Evolutionary conservation across 768 basidiomycete species (phyloP).

Genomic region (Fistulinella prunicolor): DNA sequence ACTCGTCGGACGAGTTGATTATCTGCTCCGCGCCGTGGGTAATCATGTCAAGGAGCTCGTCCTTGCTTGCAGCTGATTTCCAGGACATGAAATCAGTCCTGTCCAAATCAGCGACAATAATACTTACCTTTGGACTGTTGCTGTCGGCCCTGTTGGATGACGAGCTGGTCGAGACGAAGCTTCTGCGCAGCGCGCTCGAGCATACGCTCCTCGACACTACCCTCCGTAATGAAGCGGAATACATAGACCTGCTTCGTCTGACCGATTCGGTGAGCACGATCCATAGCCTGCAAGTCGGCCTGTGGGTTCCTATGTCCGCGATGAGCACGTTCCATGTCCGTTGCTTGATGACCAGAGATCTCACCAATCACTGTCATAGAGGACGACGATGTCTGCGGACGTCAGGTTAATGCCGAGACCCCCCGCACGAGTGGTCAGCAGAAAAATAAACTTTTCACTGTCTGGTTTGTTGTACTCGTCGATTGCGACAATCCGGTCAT

Average conservation of each 20-base stretch:
- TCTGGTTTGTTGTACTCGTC: conserved; percentile 96
- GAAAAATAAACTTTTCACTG: conserved; percentile 94
- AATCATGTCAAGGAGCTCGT: conserved; percentile 97
- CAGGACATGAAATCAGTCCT: neutral
- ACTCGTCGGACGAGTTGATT: conserved; percentile 79
- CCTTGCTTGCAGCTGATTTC: conserved; percentile 81
- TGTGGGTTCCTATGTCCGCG: conserved; percentile 82
- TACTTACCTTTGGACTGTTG: conserved; percentile 73
- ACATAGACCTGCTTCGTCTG: conserved; percentile 89
- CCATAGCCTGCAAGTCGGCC: conserved; percentile 98
- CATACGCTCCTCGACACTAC: conserved; percentile 91
- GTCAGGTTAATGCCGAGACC: conserved; percentile 97
- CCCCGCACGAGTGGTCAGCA: conserved; percentile 94
- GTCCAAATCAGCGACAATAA: neutral
- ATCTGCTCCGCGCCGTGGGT: conserved; percentile 97
- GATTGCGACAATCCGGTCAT: conserved; percentile 92
- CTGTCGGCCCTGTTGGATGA: conserved; percentile 92
- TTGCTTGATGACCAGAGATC: conserved; percentile 21
- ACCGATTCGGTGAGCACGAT: conserved; percentile 95
- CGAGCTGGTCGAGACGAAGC: conserved; percentile 89
- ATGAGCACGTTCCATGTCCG: neutral
- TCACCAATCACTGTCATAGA: conserved; percentile 96
- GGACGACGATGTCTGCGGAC: conserved; percentile 88
- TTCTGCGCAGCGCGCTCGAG: conserved; percentile 95
- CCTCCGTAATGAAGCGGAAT: conserved; percentile 80